phyloP scores from a whole-genome alignment of 805 yeast genomes.

The Saccharomycopsis fermentans region DNA sequence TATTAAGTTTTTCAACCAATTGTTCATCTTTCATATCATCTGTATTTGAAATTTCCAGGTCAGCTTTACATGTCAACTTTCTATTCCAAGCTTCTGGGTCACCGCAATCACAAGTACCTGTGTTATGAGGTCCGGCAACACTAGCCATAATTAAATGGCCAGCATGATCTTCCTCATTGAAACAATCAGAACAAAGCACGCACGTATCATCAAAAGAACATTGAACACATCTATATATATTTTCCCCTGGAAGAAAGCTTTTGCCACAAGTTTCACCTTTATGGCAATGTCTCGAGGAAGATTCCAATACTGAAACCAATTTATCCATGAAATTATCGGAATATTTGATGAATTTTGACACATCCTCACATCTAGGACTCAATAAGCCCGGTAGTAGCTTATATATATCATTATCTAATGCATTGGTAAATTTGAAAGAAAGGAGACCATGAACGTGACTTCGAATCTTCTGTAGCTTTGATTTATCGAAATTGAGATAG shows the following conservation, averaged over 20 bases:
- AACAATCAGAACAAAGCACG: slow-evolving; percentile 65
- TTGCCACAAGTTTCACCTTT: slow-evolving; percentile 59
- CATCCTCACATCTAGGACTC: neutral
- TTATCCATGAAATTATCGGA: neutral
- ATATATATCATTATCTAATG: neutral
- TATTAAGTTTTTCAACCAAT: slow-evolving; percentile 33
- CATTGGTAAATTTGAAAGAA: neutral
- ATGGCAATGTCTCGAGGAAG: slow-evolving; percentile 27
- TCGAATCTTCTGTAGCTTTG: neutral
- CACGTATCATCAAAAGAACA: slow-evolving; percentile 75
- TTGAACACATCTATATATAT: slow-evolving; percentile 61
- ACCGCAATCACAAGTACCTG: slow-evolving; percentile 81
- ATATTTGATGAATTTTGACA: neutral
- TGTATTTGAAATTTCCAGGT: slow-evolving; percentile 17
- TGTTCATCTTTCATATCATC: slow-evolving; percentile 24
- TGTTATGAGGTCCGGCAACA: slow-evolving; percentile 21
- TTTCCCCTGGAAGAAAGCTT: slow-evolving; percentile 48
- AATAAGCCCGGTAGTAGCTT: neutral
- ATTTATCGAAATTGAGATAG: neutral
- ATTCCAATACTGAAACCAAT: neutral
- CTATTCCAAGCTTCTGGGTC: slow-evolving; percentile 76
- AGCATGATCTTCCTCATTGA: slow-evolving; percentile 56
- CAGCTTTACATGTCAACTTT: slow-evolving; percentile 24
- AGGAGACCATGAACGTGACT: neutral
- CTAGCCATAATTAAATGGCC: slow-evolving; percentile 46